Conservation (phyloP, 2,329 filamentous ascomycete genomes). For the Hymenoscyphus infarciens region DNA sequence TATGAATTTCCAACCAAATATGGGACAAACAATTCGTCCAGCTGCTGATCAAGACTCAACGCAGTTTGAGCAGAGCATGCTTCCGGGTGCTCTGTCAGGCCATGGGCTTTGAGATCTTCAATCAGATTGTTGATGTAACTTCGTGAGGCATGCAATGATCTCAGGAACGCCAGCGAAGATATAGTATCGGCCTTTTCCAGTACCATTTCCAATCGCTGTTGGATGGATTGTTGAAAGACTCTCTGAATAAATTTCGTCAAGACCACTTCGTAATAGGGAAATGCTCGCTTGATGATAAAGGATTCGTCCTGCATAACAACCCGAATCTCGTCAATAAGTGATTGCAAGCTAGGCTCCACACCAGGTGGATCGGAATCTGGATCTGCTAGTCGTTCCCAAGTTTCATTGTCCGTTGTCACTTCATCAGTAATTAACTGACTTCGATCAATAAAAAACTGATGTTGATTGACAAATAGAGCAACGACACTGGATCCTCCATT, state of each 20-base stretch:
- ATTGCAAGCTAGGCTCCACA: slow-evolving; percentile 88
- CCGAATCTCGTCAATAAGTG: slow-evolving; percentile 87
- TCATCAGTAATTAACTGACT: slow-evolving; percentile 80
- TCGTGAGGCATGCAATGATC: slow-evolving; percentile 85
- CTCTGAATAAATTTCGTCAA: slow-evolving; percentile 89
- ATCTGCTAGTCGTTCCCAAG: slow-evolving; percentile 90
- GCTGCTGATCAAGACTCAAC: slow-evolving; percentile 66
- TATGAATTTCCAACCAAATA: slow-evolving; percentile 67
- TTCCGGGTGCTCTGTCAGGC: slow-evolving; percentile 91
- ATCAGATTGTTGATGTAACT: slow-evolving; percentile 84
- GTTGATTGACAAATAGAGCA: slow-evolving; percentile 94
- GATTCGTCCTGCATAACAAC: slow-evolving; percentile 97
- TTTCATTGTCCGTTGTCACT: slow-evolving; percentile 53
- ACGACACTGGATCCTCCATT: slow-evolving; percentile 94
- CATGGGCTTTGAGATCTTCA: slow-evolving; percentile 91
- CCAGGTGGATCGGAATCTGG: slow-evolving; percentile 89
- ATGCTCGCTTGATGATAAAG: slow-evolving; percentile 92
- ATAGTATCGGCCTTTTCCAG: slow-evolving; percentile 90
- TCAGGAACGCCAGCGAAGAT: slow-evolving; percentile 86
- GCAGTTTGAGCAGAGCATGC: slow-evolving; percentile 83
- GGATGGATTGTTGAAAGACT: slow-evolving; percentile 96
- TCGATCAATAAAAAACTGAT: slow-evolving; percentile 97
- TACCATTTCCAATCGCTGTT: slow-evolving; percentile 92
- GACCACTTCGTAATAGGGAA: slow-evolving; percentile 94
- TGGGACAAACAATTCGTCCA: slow-evolving; percentile 74